These are phyloP conservation scores for Zalerion maritima DNA, from an alignment of 495 filamentous ascomycete species.

Conservation along the genomic window DNA sequence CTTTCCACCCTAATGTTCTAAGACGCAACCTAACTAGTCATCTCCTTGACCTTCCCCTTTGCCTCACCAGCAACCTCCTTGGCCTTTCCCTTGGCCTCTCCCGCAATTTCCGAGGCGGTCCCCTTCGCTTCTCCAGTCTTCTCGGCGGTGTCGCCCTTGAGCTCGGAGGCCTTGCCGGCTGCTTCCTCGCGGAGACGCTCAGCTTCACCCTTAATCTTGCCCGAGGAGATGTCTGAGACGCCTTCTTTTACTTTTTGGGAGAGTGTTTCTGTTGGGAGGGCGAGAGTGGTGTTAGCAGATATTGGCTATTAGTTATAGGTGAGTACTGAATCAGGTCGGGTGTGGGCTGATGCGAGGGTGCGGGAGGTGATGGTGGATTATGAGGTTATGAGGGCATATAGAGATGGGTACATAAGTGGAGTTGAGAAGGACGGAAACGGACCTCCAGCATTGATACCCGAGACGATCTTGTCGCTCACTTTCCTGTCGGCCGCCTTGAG, in stretches of 20 bases:
- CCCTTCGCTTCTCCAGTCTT: slow-evolving; percentile 22
- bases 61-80: slow-evolving; percentile 16
- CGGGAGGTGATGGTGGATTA: background rate
- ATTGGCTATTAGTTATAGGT: slow-evolving; percentile 5
- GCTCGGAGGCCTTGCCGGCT: slow-evolving; percentile 21
- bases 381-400: background rate
- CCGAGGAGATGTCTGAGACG: slow-evolving; percentile 11
- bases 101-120: slow-evolving; percentile 19
- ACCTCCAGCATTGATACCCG: slow-evolving; percentile 39
- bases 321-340: background rate
- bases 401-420: background rate
- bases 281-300: slow-evolving; percentile 3
- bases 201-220: slow-evolving; percentile 22
- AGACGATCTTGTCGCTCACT: slow-evolving; percentile 39
- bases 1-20: too few relatives aligned
- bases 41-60: slow-evolving; percentile 16
- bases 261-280: slow-evolving; percentile 22
- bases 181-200: slow-evolving; percentile 20
- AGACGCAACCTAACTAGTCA: too few relatives aligned
- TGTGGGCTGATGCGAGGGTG: background rate
- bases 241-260: slow-evolving; percentile 30
- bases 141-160: slow-evolving; percentile 14
- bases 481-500: slow-evolving; percentile 35
- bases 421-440: slow-evolving; percentile 8
- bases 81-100: slow-evolving; percentile 23